Evolutionary conservation across 177 flowering plant genomes (phyloP).

Genomic region (Vitis hybrid): DNA sequence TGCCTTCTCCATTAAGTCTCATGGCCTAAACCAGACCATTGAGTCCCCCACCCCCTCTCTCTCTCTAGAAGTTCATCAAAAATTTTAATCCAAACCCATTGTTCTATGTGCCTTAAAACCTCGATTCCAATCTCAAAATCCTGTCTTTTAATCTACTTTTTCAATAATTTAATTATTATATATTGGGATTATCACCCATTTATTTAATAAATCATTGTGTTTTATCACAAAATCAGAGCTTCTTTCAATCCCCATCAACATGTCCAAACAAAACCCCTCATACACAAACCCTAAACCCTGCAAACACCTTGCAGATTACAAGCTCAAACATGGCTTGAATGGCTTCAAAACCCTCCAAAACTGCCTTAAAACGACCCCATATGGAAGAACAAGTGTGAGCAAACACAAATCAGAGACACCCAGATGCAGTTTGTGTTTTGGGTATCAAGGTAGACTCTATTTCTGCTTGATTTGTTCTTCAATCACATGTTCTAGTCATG

Average conservation of each 20-base stretch:
- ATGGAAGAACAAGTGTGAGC: constrained; percentile 43
- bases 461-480: constrained; percentile 70
- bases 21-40: too few relatives aligned
- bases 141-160: not conserved
- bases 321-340: constrained; percentile 51
- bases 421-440: constrained; percentile 64
- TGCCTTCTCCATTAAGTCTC: too few relatives aligned
- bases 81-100: too few relatives aligned
- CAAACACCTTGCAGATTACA: constrained; percentile 68
- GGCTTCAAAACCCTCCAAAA: constrained; percentile 54
- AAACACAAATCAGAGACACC: constrained; percentile 36
- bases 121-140: too few relatives aligned
- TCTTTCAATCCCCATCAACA: not conserved
- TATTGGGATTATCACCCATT: not conserved
- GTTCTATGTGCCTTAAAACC: too few relatives aligned
- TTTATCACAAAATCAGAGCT: constrained; percentile 5
- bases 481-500: constrained; percentile 63
- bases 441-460: constrained; percentile 53
- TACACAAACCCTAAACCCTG: constrained; percentile 61
- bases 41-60: too few relatives aligned
- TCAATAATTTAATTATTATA: too few relatives aligned
- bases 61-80: too few relatives aligned
- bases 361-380: constrained; percentile 41
- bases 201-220: not conserved
- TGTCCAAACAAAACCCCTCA: constrained; percentile 34